These are phyloP conservation scores for Passiflora organensis DNA, from an alignment of 345 rosid genomes.

Conservation along the genomic window DNA sequence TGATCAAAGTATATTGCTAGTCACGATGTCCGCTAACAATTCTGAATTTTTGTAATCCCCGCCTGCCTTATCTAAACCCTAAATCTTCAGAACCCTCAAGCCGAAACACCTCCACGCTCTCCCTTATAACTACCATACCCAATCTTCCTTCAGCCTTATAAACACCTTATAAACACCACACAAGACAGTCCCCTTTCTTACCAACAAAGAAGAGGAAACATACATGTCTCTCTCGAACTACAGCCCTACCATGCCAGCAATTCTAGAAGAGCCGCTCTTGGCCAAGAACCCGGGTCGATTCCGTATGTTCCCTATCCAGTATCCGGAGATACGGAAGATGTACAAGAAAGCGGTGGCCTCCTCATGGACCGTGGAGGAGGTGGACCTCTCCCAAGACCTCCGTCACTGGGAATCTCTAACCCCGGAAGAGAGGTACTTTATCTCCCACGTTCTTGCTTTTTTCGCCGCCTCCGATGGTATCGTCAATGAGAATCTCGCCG, in stretches of 20 bases:
- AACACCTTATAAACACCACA: too few species aligned
- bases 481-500: slow-evolving; percentile 82
- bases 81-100: too few species aligned
- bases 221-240: too few species aligned
- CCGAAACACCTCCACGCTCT: too few species aligned
- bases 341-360: slow-evolving; percentile 95
- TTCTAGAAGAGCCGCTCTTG: slow-evolving; percentile 80
- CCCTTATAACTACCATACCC: too few species aligned
- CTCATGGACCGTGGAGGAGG: slow-evolving; percentile 99
- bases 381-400: slow-evolving; percentile 71
- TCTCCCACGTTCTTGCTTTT: slow-evolving; percentile 88
- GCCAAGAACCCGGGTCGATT: slow-evolving; percentile 70
- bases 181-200: too few species aligned
- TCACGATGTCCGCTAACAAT: too few species aligned
- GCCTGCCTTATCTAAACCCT: too few species aligned
- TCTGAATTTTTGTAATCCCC: too few species aligned
- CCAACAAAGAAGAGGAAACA: too few species aligned
- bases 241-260: slow-evolving; percentile 52
- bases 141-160: too few species aligned
- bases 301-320: slow-evolving; percentile 93
- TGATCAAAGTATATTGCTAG: too few species aligned
- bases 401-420: slow-evolving; percentile 76
- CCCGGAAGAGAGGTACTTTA: slow-evolving; percentile 72
- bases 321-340: slow-evolving; percentile 94
- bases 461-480: slow-evolving; percentile 96